phyloP scores from a whole-genome alignment of 1,284 basidiomycete genomes.

The Lentinula novae-zelandiae region DNA sequence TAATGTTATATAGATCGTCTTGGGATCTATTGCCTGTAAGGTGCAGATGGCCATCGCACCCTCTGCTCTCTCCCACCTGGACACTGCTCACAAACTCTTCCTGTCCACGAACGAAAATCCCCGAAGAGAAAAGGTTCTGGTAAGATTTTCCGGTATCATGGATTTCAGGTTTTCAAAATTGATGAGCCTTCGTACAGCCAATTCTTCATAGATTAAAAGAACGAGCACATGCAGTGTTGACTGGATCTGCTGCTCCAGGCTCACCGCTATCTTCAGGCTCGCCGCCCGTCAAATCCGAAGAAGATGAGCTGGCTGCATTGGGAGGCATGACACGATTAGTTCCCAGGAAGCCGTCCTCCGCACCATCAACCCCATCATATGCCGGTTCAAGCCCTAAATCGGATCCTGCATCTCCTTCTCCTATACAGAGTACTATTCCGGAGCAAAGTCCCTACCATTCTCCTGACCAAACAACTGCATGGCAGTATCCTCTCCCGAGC shows the following conservation, averaged over 20 bases:
- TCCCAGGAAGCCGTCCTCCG: slow-evolving; percentile 41
- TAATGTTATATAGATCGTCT: slow-evolving; percentile 47
- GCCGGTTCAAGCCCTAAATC: slow-evolving; percentile 21
- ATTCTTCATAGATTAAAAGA: slow-evolving; percentile 55
- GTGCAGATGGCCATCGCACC: slow-evolving; percentile 57
- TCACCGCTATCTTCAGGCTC: slow-evolving; percentile 26
- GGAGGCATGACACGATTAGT: slow-evolving; percentile 61
- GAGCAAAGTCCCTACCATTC: slow-evolving; percentile 5
- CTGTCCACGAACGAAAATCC: slow-evolving; percentile 46
- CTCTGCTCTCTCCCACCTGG: slow-evolving; percentile 60
- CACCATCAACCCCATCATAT: slow-evolving; percentile 43
- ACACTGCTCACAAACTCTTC: slow-evolving; percentile 58
- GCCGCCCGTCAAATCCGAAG: slow-evolving; percentile 45
- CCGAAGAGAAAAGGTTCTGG: slow-evolving; percentile 56
- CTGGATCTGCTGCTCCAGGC: slow-evolving; percentile 19
- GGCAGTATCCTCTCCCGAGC: neutral
- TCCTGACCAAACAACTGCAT: neutral
- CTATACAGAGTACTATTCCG: slow-evolving; percentile 7
- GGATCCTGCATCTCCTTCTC: slow-evolving; percentile 21
- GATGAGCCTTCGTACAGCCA: slow-evolving; percentile 35
- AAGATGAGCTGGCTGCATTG: slow-evolving; percentile 54
- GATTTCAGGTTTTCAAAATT: neutral
- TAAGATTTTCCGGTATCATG: slow-evolving; percentile 27
- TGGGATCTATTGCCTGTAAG: slow-evolving; percentile 64
- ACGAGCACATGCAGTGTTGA: slow-evolving; percentile 31